Conservation (phyloP, 164 flowering plant species). For the Dillenia turbinata region DNA sequence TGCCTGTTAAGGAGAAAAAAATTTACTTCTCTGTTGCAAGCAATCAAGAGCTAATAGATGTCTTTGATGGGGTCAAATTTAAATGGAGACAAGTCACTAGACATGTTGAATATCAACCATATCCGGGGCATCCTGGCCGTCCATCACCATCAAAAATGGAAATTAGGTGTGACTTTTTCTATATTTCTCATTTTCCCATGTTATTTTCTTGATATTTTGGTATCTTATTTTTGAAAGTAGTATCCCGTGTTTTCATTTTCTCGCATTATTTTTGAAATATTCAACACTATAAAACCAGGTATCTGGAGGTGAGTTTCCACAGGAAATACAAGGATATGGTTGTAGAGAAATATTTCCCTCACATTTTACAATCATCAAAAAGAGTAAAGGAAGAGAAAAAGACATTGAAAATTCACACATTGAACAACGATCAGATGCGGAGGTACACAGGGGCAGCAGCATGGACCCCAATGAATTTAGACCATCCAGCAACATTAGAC, state of each 20-base stretch:
- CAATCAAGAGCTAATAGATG: constrained; percentile 24
- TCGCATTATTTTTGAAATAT: too few species aligned
- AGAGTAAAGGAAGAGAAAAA: constrained; percentile 15
- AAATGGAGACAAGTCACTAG: constrained; percentile 17
- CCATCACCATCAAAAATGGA: background rate
- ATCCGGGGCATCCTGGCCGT: too few species aligned
- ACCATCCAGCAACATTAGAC: constrained; percentile 29
- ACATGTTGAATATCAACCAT: background rate
- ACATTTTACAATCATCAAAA: constrained; percentile 22
- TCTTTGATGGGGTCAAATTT: constrained; percentile 18
- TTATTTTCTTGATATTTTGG: too few species aligned
- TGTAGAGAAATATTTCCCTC: constrained; percentile 30
- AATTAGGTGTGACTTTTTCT: too few species aligned
- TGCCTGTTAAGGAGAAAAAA: constrained; percentile 21
- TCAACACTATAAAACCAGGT: background rate
- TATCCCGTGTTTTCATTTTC: too few species aligned
- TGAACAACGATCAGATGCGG: background rate
- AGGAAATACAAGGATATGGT: constrained; percentile 32
- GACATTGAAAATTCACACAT: constrained; percentile 15
- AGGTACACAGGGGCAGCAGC: background rate
- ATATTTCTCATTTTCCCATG: too few species aligned
- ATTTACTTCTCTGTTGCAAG: constrained; percentile 15
- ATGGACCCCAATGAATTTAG: constrained; percentile 11
- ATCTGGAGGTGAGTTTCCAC: constrained; percentile 12
- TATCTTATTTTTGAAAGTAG: too few species aligned